Evolutionary conservation across 208 protist genomes (phyloP), one percentile per base, ranked within the genome.

Genomic region (Trypanosoma brucei): DNA sequence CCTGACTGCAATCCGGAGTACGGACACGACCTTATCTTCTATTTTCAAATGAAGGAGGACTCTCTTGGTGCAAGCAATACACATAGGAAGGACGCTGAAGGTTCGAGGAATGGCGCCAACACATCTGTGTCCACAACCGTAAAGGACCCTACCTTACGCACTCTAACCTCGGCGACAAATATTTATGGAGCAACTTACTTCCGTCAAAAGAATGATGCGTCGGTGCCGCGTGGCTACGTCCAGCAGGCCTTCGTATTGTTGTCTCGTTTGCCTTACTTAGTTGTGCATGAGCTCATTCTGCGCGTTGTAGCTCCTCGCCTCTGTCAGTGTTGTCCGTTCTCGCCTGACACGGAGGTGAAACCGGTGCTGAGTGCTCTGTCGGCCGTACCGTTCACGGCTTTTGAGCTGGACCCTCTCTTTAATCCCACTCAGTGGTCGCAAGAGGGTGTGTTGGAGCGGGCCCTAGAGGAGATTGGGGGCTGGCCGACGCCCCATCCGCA

Each of bases 11-110:
- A 92, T 73, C 78, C 81, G 1, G 78, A 92, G 55, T 79, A 76
- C 55, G 80, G 60, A n/a, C 83, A 92, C 69, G 84, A 95, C 62
- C 88, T 91, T 49, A 91, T 95, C 61, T 95, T 89, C 56, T 84
- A 79, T 59, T 92, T 95, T 76, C 81, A 69, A 7, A 79, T 92
- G 62, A 75, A 69, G 13, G 84, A 91, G 60, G 80, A 73, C 69
- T 83, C 80, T 33, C 36, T 67, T 40, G 68, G 44, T 3, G 60
- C 33, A 22, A 22, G 22, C 22, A 22, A 22, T 22, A 22, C 22
- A 22, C 22, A 22, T 22, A 22, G 22, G 22, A 22, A 22, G 22
- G 22, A 22, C 22, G 22, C 22, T 22, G 22, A 22, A 22, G 22
- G 22, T 22, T 22, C 22, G 22, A 22, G 22, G 22, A 22, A 22